A percentile compares a stretch with the other conserved stretches of the same genome.
phyloP scores from a whole-genome alignment of 495 filamentous ascomycete genomes.

The Xylaria castorea region DNA sequence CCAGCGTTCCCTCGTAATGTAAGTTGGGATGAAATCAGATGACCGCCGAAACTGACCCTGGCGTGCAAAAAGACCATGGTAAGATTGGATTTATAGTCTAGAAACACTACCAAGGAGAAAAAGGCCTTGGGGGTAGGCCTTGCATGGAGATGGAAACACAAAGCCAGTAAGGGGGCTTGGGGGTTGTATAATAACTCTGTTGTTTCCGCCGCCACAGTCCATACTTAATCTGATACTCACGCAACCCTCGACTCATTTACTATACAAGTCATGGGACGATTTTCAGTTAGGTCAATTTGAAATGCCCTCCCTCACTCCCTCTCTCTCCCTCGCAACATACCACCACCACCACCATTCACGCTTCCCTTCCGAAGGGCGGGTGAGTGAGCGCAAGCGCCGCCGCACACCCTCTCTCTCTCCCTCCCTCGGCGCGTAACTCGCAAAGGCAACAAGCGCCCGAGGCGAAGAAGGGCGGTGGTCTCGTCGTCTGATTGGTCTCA shows the following conservation, averaged over 20 bases:
- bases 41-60: slow-evolving; percentile 1
- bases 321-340: background rate
- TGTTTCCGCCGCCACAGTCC: slow-evolving; percentile 15
- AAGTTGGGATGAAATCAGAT: slow-evolving; percentile 5
- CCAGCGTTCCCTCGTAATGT: background rate
- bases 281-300: background rate
- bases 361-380: background rate
- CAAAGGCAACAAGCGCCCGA: slow-evolving; percentile 4
- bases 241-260: background rate
- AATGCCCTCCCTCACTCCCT: background rate
- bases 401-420: too few species aligned
- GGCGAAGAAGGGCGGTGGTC: slow-evolving; percentile 15
- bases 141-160: background rate
- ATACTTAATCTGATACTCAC: slow-evolving; percentile 14
- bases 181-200: slow-evolving; percentile 11
- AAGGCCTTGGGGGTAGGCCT: slow-evolving; percentile 9
- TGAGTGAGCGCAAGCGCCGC: background rate
- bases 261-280: background rate
- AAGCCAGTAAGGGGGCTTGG: slow-evolving; percentile 2
- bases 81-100: background rate
- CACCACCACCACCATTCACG: background rate
- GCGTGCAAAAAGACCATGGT: background rate
- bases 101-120: background rate
- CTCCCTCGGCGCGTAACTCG: slow-evolving; percentile 20
- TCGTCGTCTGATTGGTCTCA: slow-evolving; percentile 3